Evolutionary conservation across 805 yeast species (phyloP), one percentile per base, ranked within the genome.

Genomic region (Metschnikowia noctiluminum): DNA sequence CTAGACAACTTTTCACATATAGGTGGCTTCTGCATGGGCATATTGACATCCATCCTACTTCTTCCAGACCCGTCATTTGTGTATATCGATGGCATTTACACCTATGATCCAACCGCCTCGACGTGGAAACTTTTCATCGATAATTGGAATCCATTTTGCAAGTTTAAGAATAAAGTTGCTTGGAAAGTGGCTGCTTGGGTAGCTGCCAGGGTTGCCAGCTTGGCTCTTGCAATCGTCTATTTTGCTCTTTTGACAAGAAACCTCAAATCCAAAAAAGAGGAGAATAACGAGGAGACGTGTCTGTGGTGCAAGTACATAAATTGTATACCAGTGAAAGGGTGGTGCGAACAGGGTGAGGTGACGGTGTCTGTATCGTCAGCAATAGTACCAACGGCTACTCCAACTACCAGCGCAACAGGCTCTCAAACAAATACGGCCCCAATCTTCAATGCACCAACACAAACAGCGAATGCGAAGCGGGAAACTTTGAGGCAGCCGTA

Each of bases 261-360:
- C 55, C 81, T 83, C 55, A 71, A 69, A 44, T 65, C 68, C 28
- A 58, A 58, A 26, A 51, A 50, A 15, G 39, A 38, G 45, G 51
- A 56, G 39, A 51, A 58, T n/a, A 66, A 71, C 37, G 81, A 79
- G 8, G 78, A 77, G 11, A 74, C 73, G 6, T 85, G 91, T 62
- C 61, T 70, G 13, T 85, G 91, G 91, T 85, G 91, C 68, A 83
- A 82, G 60, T 85, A 85, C 59, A 70, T 85, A 56, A 81, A 81
- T 55, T 85, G 91, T 58, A 60, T 85, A 12, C 89, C 89, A 0
- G 85, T 85, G 4, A 74, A 81, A 51, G 83, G 80, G 28, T 85
- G 89, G 89, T 85, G 89, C 61, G 82, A 77, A 42, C 57, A 62
- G 28, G 84, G 83, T 4, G 58, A 67, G 42, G 65, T 71, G 12